A percentile compares a stretch with the other conserved stretches of the same genome.
Conservation (phyloP, 1,139 yeast species). For the Debaryomycetaceae sp. region DNA sequence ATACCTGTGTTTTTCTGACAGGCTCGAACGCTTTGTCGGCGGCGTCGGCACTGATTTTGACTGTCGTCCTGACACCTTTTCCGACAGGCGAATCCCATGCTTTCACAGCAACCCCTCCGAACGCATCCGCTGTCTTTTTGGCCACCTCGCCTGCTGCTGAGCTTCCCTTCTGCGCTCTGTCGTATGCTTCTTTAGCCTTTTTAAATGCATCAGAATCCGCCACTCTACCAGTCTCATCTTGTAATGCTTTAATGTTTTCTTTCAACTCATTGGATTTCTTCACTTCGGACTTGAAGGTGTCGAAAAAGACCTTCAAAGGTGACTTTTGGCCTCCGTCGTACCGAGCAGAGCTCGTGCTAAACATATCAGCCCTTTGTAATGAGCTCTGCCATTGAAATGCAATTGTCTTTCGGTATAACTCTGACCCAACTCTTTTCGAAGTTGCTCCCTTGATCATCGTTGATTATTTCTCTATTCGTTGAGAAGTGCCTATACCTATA, state of each 20-base stretch:
- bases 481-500: not conserved
- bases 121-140: conserved; percentile 88
- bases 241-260: conserved; percentile 88
- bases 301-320: conserved; percentile 89
- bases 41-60: conserved; percentile 72
- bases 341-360: not conserved
- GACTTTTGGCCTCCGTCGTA: conserved; percentile 45
- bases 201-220: conserved; percentile 94
- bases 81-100: conserved; percentile 98
- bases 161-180: conserved; percentile 74
- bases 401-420: not conserved
- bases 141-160: conserved; percentile 83
- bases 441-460: not conserved
- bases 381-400: not conserved
- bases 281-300: conserved; percentile 89
- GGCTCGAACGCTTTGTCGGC: conserved; percentile 92
- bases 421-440: not conserved
- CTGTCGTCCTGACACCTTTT: conserved; percentile 79
- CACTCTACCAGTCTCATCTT: conserved; percentile 93
- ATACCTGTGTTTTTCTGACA: conserved; percentile 83
- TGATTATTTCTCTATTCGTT: not conserved
- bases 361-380: not conserved
- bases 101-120: conserved; percentile 82
- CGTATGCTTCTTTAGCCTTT: conserved; percentile 90
- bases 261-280: conserved; percentile 86